Percentiles rank a stretch among this genome's conserved stretches.
These are phyloP conservation scores for Acanthamoeba triangularis DNA, from an alignment of 208 protist species.

Conservation along the genomic window DNA sequence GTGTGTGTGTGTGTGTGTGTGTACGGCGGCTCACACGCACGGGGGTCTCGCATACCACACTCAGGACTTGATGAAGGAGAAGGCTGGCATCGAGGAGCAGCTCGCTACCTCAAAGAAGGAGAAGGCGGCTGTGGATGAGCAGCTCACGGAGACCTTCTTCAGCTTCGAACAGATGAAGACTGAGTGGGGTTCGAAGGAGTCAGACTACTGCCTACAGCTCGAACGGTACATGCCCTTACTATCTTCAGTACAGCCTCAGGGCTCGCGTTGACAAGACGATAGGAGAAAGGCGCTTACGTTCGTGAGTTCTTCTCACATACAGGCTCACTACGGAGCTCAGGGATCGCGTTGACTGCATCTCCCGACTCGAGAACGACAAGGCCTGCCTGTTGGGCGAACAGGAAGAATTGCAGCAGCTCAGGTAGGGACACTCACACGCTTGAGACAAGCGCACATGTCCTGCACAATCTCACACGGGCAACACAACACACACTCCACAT, in stretches of 20 bases:
- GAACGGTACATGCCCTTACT: not conserved
- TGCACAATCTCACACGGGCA: no score
- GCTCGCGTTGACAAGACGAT: not conserved
- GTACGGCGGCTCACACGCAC: not conserved
- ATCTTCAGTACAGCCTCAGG: not conserved
- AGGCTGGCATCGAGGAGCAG: not conserved
- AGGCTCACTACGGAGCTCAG: not conserved
- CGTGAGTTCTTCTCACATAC: not conserved
- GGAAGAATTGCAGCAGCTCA: not conserved
- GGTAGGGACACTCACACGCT: not conserved
- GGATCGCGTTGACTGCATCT: not conserved
- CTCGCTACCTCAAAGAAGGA: not conserved
- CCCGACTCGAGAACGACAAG: not conserved
- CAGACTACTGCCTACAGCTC: not conserved
- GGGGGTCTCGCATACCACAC: no score
- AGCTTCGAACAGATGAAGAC: conserved; percentile 52
- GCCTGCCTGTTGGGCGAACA: not conserved
- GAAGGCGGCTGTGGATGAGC: conserved; percentile 59
- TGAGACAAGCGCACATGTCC: no score
- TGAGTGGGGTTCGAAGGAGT: not conserved
- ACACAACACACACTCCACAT: no score
- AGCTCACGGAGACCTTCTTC: conserved; percentile 75
- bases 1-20: not conserved
- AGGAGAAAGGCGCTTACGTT: not conserved
- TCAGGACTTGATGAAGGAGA: not conserved